These are phyloP conservation scores for Penicillium thymicola DNA, from an alignment of 2,329 filamentous ascomycete species.

Conservation along the genomic window DNA sequence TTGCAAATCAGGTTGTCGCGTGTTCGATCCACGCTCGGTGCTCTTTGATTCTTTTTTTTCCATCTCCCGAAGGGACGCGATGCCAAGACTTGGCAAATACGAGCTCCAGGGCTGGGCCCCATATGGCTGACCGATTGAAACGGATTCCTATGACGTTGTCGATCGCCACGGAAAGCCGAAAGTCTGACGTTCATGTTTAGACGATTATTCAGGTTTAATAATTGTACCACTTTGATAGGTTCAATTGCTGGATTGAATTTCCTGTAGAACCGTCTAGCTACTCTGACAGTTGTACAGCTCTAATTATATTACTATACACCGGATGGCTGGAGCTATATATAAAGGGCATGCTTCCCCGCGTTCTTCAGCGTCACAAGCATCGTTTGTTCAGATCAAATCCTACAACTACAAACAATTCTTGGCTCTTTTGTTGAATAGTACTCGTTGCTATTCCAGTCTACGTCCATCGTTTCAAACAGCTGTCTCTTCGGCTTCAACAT, in stretches of 20 bases:
- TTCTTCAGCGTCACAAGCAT: neutral
- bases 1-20: too few relatives aligned
- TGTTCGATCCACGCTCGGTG: too few relatives aligned
- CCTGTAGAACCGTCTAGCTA: neutral
- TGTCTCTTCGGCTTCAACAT: neutral
- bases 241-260: neutral
- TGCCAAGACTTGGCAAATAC: too few relatives aligned
- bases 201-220: slow-evolving; percentile 1
- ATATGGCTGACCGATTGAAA: neutral
- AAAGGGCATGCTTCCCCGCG: neutral
- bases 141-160: slow-evolving; percentile 20
- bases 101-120: neutral
- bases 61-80: too few relatives aligned
- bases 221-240: slow-evolving; percentile 15
- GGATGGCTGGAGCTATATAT: slow-evolving; percentile 1
- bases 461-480: neutral
- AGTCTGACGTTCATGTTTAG: slow-evolving; percentile 1
- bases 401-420: neutral
- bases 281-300: neutral
- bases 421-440: neutral
- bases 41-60: too few relatives aligned
- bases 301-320: neutral
- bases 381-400: neutral
- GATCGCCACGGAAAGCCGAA: slow-evolving; percentile 6
- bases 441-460: neutral